Base-by-base conservation (phyloP, 2,329 filamentous ascomycete species). In the Colletotrichum sp. region DNA sequence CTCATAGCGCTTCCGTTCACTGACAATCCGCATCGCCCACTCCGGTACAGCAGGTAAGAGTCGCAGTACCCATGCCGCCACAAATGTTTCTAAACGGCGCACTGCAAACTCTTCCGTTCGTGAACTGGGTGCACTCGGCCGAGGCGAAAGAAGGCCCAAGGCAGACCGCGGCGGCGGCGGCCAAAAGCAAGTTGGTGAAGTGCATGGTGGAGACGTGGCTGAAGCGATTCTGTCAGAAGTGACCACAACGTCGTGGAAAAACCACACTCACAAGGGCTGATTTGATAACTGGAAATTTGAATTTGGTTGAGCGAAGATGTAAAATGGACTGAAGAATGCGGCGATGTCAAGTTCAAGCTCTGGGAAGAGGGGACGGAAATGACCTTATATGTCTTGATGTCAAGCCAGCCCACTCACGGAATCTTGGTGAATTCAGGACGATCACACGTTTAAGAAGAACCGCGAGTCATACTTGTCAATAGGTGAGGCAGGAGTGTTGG, bases 341-440 rank as follows among this genome's bases (percentile, higher is more conserved):
- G 15, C 4, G 15, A 39, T 39, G 36, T 39, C 36, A 39, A n/a
- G 18, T n/a, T 44, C 5, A 44, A 1, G 18, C 16, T 1, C 9
- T n/a, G 8, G 39, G 18, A 44, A 6, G 39, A 1, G 0, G 39
- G 18, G 18, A 44, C 1, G 18, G 39, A 0, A n/a, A 1, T 0
- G 16, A 44, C 0, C 39, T 44, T n/a, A 44, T 2, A 44, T 44
- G 18, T 44, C 39, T 44, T 44, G 5, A n/a, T 44, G 8, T 44
- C 18, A n/a, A n/a, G 16, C 9, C 16, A 44, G 39, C n/a, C 1
- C 39, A 5, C 16, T 10, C 18, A 44, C 39, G 39, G 5, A 10
- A 10, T 18, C 39, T 44, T 5, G 16, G 16, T 44, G 8, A n/a
- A 6, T n/a, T 6, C 39, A n/a, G 5, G 16, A 44, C 18, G 18